Base-by-base conservation (phyloP, 1,284 basidiomycete species). In the Rhodotorula sp. region DNA sequence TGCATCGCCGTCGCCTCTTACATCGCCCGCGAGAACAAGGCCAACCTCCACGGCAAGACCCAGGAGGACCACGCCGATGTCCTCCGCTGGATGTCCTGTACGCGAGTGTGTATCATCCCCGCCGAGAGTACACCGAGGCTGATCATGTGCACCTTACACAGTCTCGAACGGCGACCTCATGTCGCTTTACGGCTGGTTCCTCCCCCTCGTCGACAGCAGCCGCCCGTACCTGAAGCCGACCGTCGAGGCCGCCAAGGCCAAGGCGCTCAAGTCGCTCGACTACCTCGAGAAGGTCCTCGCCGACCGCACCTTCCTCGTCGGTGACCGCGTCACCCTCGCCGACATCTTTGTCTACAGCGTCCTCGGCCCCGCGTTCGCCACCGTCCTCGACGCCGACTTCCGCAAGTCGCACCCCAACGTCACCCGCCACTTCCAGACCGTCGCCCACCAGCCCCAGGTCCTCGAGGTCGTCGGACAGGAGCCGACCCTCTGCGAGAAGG, bases 301-400 rank as follows among this genome's bases (percentile, higher is more conserved):
- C 70, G 85, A 87, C 74, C 88, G 87, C 80, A 99, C 96, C 67
- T 98, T 90, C 88, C 87, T 97, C 79, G 93, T 94, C 68, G 90
- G 90, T 79, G 92, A 98, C 82, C 92, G 95, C 79, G 89, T 98
- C 86, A 92, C 94, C 71, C 86, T 96, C 66, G 96, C 94, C 76
- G 96, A 99, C 81, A 83, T 98, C 82, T 83, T 84, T 78, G 77
- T 93, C 76, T 92, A 90, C 58, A 81, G 85, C 57, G 77, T 86
- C 79, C 80, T 92, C 75, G 72, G 67, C 60, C 71, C 74, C 54
- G 77, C 73, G 29, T 70, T 69, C 63, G 71, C 77, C 66, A 70
- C 69, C 64, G 70, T 87, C 75, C 77, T 92, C 76, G 93, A 92
- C 78, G 87, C 88, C 16, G 77, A 86, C 59, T 79, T 84, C 62